Conservation (phyloP, 768 basidiomycete genomes). For the Xerocomellus amylosporus region DNA sequence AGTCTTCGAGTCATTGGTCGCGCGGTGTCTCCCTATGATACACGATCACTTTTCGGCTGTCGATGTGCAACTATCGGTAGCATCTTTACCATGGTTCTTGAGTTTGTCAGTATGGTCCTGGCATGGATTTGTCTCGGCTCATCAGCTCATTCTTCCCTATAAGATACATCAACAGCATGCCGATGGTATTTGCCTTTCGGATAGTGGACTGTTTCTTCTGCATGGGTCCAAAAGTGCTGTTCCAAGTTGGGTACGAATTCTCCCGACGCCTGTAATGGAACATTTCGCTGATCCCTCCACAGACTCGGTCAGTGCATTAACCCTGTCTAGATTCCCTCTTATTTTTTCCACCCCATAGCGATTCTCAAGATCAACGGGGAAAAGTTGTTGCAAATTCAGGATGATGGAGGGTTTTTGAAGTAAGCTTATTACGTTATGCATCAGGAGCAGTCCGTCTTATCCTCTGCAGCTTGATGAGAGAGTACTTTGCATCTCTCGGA, state of each 20-base stretch:
- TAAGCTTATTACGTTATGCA: constrained; percentile 34
- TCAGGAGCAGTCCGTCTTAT: background rate
- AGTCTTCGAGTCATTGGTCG: constrained; percentile 93
- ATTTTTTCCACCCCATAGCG: constrained; percentile 46
- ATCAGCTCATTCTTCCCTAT: constrained; percentile 24
- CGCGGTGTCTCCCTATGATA: constrained; percentile 86
- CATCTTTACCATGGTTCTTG: constrained; percentile 97
- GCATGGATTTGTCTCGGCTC: background rate
- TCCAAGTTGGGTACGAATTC: constrained; percentile 85
- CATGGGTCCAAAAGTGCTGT: constrained; percentile 98
- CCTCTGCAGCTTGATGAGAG: constrained; percentile 76
- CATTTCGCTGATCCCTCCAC: constrained; percentile 15
- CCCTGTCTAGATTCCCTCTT: background rate
- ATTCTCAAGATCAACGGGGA: constrained; percentile 98
- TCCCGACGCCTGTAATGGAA: background rate
- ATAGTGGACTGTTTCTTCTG: constrained; percentile 98
- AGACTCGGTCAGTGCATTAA: constrained; percentile 52
- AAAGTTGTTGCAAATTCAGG: constrained; percentile 85
- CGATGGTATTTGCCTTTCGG: constrained; percentile 96
- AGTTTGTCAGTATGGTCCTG: constrained; percentile 68
- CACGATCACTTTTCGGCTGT: constrained; percentile 88
- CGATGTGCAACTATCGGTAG: constrained; percentile 96
- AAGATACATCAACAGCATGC: constrained; percentile 89
- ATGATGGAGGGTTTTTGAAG: constrained; percentile 97
- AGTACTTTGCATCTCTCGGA: constrained; percentile 91